Base-by-base conservation (phyloP, 352 stramenopile genomes). In the Pythium rhizo-oryzae region DNA sequence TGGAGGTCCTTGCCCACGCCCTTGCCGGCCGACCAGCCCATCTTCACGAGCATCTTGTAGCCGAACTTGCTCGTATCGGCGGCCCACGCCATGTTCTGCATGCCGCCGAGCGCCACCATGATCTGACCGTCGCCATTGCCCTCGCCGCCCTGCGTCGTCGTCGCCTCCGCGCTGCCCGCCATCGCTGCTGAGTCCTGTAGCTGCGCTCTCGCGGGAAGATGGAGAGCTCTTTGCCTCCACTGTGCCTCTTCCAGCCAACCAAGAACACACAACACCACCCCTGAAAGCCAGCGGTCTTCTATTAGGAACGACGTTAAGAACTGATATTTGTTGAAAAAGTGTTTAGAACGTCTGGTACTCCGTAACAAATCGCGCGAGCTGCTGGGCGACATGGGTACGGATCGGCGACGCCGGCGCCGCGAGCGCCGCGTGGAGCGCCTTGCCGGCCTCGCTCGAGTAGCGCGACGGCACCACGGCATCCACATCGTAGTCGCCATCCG, bases 21-120 rank as follows among this genome's bases (percentile, higher is more conserved):
- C 67, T 96, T 88, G 55, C 94, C 94, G 33, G 97, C 92, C 25
- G 88, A 93, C 94, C 95, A 99, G 70, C 96, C 96, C 95, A 99
- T 98, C 75, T 99, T 98, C 23, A 93, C 73, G 35, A 99, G 86
- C 88, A 99, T 97, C 72, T 97, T 97, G 69, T 92, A 96, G 19
- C 96, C 96, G 59, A 98, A 98, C 77, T 98, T 98, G 80, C 77
- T 93, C 67, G 83, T 92, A 71, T 98, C 93, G 21, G 82, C 73
- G 11, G 87, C 85, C 87, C 87, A 96, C 58, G 85, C 87, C 85
- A 92, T 96, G 75, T 96, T 96, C 74, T 96, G 87, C 77, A 92
- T 90, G 47, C 87, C 87, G 25, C 87, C 87, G 50, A 96, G 50
- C n/a, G 81, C 75, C 63, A 96, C 83, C 85, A 96, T 91, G 72